Conservation (phyloP, 2,329 filamentous ascomycete species). For the Neocatenulostroma microsporum region DNA sequence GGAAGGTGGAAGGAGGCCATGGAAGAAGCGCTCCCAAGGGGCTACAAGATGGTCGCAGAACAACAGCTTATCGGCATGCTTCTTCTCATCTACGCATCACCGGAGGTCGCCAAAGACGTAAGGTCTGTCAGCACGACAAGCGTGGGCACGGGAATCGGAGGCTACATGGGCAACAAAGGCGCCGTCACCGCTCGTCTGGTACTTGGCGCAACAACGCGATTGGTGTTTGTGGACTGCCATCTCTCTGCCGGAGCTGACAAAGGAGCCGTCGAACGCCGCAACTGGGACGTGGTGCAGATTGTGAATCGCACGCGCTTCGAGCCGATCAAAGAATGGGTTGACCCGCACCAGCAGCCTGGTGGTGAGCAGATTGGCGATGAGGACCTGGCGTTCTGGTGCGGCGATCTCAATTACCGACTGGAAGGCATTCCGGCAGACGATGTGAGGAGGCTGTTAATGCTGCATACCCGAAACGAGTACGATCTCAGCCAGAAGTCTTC, state of each 20-base stretch:
- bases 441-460: slow-evolving; percentile 71
- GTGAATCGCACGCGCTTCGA: slow-evolving; percentile 68
- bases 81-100: slow-evolving; percentile 76
- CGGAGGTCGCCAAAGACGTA: slow-evolving; percentile 64
- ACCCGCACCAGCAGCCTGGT: slow-evolving; percentile 47
- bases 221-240: slow-evolving; percentile 89
- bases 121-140: slow-evolving; percentile 73
- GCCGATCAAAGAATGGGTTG: slow-evolving; percentile 58
- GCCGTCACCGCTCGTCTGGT: slow-evolving; percentile 75
- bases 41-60: slow-evolving; percentile 68
- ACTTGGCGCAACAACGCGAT: slow-evolving; percentile 77
- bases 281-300: slow-evolving; percentile 84
- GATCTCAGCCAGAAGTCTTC: slow-evolving; percentile 40
- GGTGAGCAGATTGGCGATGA: slow-evolving; percentile 76
- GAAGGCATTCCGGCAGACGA: slow-evolving; percentile 84
- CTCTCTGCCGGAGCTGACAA: slow-evolving; percentile 79
- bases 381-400: slow-evolving; percentile 93
- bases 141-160: slow-evolving; percentile 82
- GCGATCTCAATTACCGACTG: slow-evolving; percentile 89
- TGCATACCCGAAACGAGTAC: slow-evolving; percentile 76
- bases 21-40: slow-evolving; percentile 62
- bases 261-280: slow-evolving; percentile 68
- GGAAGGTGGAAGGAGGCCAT: slow-evolving; percentile 76
- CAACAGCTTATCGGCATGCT: slow-evolving; percentile 83
- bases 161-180: slow-evolving; percentile 95